Evolutionary conservation across 306 rosid genomes (phyloP), one percentile per base, ranked within the genome.

Genomic region (Medicago arabica): DNA sequence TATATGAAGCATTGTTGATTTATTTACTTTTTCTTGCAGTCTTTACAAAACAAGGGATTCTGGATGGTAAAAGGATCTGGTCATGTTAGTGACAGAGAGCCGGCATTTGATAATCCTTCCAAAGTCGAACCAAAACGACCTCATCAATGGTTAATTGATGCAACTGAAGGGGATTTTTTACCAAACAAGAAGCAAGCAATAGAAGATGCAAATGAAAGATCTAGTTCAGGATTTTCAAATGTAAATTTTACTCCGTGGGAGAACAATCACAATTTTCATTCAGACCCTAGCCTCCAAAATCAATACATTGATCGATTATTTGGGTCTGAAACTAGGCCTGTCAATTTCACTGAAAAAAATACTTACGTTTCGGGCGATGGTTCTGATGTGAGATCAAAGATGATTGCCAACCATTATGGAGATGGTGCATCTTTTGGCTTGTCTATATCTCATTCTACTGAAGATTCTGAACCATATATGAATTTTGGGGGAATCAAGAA

Each of bases 131-230:
- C 89, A 18, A 93, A 93, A 87, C 92, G 91, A 38, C 73, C 92
- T 61, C 93, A 83, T 75, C 88, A 83, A 72, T 89, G 97, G 94
- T 88, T 91, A 83, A 80, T 86, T 67, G 96, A 91, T 84, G 64
- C 85, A 75, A 66, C 83, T 69, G 92, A 91, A 55, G 62, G 84
- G 44, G 91, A 88, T 34, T 62, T 84, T 72, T 86, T 88, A 63
- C 92, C 91, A 47, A 89, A 83, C 85, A 91, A 93, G 88, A 93
- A 89, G 78, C 94, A 86, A 86, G 90, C 83, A 34, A 71, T 87
- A 28, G 86, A 89, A 64, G 82, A 83, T 86, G 88, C 81, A 73
- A 78, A 83, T 78, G 86, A 85, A 63, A 91, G 87, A 59, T 72
- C 87, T 81, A 86, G 82, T 78, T 78, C 88, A 4, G 89, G 79